Base-by-base conservation (phyloP, 148 eudicot species). In the Chenopodium suecicum region DNA sequence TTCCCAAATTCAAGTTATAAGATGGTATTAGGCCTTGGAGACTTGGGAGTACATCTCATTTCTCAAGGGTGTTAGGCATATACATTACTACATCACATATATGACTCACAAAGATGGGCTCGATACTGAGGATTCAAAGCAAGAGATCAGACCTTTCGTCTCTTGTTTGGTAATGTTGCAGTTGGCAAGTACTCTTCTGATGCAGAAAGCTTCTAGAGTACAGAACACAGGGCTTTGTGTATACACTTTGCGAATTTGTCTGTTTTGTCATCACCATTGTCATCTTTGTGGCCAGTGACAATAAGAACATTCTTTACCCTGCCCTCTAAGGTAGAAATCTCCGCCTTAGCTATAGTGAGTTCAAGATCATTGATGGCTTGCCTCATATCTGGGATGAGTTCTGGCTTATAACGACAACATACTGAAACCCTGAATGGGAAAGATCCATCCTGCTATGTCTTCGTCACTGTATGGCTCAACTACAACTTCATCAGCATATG, bases 291-390 rank as follows among this genome's bases (percentile, higher is more conserved):
- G 16, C 76, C 82, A 17, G 87, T 83, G 76, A 91, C 81, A 32
- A 88, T 82, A 81, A 94, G 88, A 37, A 86, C 88, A 54, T 64
- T 84, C 78, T 89, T 93, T 76, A 94, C 85, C 68, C 95, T 80
- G 79, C 79, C 83, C 75, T 84, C 90, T 73, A 94, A 85, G 4
- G 93, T 91, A 25, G 95, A 93, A 25, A 94, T 80, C 85, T 93
- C 93, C 7, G 89, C 86, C 70, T 87, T 90, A 19, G 79, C 82
- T 0, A 92, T 73, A 41, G 80, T 84, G 22, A 94, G 81, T 17
- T 88, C 80, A 77, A 91, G 90, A 65, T 83, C 70, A 12, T 73
- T 52, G 16, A 91, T 84, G 9, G 90, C 87, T 70, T 85, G 85
- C 66, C 88, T 88, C 68, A 93, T 6, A 46, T 89, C 92, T 4